Evolutionary conservation across 169 alveolate genomes (phyloP).

Genomic region (Eimeria tenella): DNA sequence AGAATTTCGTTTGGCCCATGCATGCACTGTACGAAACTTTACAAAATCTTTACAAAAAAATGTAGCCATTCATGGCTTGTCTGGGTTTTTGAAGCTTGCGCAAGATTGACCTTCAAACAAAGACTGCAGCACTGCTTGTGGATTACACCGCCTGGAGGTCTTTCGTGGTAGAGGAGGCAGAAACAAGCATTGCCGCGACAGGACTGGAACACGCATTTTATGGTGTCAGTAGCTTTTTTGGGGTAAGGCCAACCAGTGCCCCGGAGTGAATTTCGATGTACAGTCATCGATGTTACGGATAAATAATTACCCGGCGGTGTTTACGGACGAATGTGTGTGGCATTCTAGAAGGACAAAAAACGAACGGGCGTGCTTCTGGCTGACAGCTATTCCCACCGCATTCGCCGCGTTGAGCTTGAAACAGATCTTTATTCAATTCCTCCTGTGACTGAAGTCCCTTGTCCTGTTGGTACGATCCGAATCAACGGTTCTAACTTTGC

Average conservation of each 20-base stretch:
- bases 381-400: conserved; percentile 63
- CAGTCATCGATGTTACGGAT: too few species aligned
- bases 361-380: conserved; percentile 64
- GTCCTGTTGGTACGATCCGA: conserved; percentile 47
- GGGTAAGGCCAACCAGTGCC: conserved; percentile 5
- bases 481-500: not conserved
- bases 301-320: not conserved
- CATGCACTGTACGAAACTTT: too few species aligned
- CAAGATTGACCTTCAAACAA: conserved; percentile 19
- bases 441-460: conserved; percentile 16
- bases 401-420: conserved; percentile 51
- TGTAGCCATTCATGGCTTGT: not conserved
- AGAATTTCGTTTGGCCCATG: too few species aligned
- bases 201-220: conserved; percentile 45
- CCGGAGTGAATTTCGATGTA: not conserved
- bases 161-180: conserved; percentile 43
- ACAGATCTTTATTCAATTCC: conserved; percentile 6
- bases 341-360: not conserved
- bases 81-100: not conserved
- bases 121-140: not conserved
- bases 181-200: conserved; percentile 19
- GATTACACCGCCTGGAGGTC: conserved; percentile 62
- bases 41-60: too few species aligned
- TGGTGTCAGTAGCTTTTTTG: conserved; percentile 54
- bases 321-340: not conserved